Evolutionary conservation across 2,329 filamentous ascomycete species (phyloP), one percentile per base, ranked within the genome.

Genomic region (Pseudogymnoascus sp.): DNA sequence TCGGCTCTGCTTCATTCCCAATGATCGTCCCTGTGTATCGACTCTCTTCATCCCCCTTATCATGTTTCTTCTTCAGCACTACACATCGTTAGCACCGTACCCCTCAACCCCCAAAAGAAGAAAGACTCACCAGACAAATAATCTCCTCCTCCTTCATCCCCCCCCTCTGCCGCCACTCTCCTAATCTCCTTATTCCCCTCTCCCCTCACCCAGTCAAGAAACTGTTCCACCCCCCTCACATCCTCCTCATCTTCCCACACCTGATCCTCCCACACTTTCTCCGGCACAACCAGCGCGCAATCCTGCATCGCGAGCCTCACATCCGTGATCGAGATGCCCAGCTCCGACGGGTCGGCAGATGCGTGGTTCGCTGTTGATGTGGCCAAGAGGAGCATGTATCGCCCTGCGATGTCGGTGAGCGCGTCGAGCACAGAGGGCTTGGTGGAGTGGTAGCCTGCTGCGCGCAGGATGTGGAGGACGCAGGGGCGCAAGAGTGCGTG

Each of bases 401-500:
- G 86, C 43, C 87, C 89, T 0, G 91, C 87, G 6, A 97, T 81
- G 74, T 97, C 91, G 12, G 91, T 89, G n/a, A 97, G 74, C 8
- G 89, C 87, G 75, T 97, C 92, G 62, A 97, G 79, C 6, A 95
- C 91, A 3, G 88, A 87, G 1, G 90, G 87, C 60, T 86, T 86
- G 58, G 91, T 89, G 41, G 87, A 81, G 72, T 95, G 90, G 76
- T 95, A 97, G 71, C 93, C 93, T 22, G 91, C 88, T 30, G 92
- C 90, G 70, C 93, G 91, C 59, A 97, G 85, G 69, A 96, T 93
- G 75, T 97, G 91, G 62, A 97, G 84, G 63, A 97, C 84, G 57
- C 87, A 87, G 1, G 93, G 93, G 41, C 91, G 90, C 62, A 97
- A 81, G 65, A 96, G 86, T 63, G 89, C 87, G 74, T 90, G 87